These are phyloP conservation scores for Citrullus amarus DNA, from an alignment of 306 rosid species.

Conservation along the genomic window DNA sequence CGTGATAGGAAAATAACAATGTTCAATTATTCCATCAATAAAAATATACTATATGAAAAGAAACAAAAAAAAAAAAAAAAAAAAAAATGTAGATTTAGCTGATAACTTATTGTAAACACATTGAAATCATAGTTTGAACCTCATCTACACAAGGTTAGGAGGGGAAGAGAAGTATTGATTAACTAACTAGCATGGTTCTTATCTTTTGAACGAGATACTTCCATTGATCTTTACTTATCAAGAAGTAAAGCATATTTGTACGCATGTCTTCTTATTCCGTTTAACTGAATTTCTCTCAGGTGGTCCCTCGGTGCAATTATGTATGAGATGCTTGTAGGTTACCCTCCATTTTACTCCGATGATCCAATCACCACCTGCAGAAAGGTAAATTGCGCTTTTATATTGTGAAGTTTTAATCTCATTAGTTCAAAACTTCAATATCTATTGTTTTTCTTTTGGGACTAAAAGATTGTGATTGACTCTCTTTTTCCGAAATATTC, in stretches of 20 bases:
- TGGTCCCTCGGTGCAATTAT: conserved; percentile 97
- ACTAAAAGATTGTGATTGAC: background rate
- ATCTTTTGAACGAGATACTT: background rate
- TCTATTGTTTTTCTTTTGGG: background rate
- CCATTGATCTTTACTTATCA: background rate
- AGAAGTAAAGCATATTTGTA: background rate
- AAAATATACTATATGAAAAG: background rate
- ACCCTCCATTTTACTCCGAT: conserved; percentile 89
- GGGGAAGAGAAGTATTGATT: background rate
- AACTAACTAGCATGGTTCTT: background rate
- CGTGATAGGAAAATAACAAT: background rate
- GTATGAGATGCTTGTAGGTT: conserved; percentile 96
- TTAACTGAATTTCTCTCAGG: conserved; percentile 33
- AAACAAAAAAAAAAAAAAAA: background rate
- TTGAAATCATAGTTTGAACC: background rate
- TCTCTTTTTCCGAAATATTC: background rate
- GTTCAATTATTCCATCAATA: background rate
- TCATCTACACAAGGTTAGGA: background rate
- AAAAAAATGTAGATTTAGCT: no score
- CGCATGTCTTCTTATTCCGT: conserved; percentile 11
- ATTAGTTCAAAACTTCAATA: background rate
- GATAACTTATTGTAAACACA: no score
- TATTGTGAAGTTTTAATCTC: background rate
- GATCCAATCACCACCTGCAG: conserved; percentile 90
- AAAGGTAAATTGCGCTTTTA: conserved; percentile 43